Evolutionary conservation across 768 basidiomycete genomes (phyloP).

Genomic region (Boletus rubescentipes): DNA sequence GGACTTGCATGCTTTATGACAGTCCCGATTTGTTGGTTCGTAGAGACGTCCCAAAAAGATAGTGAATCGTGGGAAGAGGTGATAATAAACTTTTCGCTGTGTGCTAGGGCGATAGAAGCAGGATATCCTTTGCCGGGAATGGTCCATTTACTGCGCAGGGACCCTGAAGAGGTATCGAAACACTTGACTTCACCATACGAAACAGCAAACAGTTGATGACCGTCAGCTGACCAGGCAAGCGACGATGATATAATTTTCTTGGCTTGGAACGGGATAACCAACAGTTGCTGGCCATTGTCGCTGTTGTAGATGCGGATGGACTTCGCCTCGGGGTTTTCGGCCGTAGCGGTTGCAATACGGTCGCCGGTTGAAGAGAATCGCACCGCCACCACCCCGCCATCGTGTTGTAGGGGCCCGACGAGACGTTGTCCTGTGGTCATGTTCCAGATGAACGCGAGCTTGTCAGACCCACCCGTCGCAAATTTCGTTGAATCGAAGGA

Average conservation of each 20-base stretch:
- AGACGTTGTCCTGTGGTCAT: neutral
- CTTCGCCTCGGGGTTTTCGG: neutral
- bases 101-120: neutral
- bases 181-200: neutral
- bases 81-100: neutral
- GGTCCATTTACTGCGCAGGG: neutral
- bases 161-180: conserved; percentile 3
- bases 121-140: neutral
- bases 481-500: neutral
- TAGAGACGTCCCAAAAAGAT: conserved; percentile 1
- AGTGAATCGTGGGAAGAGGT: neutral
- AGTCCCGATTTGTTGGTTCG: neutral
- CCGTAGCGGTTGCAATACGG: neutral
- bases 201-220: neutral
- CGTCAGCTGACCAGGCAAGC: conserved; percentile 1
- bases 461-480: neutral
- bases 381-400: neutral
- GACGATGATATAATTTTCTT: neutral
- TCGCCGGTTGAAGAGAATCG: conserved; percentile 1
- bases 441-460: neutral
- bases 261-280: neutral
- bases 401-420: neutral
- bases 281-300: neutral
- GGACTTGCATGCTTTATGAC: neutral
- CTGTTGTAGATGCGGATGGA: neutral